Evolutionary conservation across 192 early-diverging fungal genomes (phyloP).

Genomic region (Geranomyces variabilis): DNA sequence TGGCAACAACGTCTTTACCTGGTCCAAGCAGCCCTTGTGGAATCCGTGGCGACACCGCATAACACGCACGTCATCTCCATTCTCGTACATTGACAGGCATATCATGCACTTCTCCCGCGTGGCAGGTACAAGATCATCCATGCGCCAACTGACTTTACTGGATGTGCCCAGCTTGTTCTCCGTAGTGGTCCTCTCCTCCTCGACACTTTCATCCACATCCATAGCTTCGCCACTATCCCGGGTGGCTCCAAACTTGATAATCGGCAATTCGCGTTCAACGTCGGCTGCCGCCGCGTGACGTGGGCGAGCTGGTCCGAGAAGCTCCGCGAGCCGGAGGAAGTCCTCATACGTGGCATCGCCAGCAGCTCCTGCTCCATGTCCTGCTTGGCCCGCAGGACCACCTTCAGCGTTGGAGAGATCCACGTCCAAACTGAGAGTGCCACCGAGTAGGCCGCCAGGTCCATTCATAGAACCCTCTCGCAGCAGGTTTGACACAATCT

Average conservation of each 20-base stretch:
- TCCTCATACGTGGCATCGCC: slow-evolving; percentile 43
- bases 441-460: slow-evolving; percentile 28
- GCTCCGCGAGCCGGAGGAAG: slow-evolving; percentile 46
- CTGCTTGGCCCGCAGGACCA: neutral
- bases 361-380: slow-evolving; percentile 4
- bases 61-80: slow-evolving; percentile 48
- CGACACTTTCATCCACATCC: slow-evolving; percentile 6
- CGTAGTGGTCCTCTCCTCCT: neutral
- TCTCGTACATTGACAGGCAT: slow-evolving; percentile 50
- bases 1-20: slow-evolving; percentile 6
- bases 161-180: neutral
- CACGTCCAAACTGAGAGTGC: slow-evolving; percentile 29
- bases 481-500: slow-evolving; percentile 31
- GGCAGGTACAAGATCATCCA: slow-evolving; percentile 40
- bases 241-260: slow-evolving; percentile 19
- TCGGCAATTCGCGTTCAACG: slow-evolving; percentile 45
- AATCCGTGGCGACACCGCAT: slow-evolving; percentile 53
- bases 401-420: neutral
- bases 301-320: slow-evolving; percentile 51
- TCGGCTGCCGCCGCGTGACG: slow-evolving; percentile 41
- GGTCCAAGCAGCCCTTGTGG: slow-evolving; percentile 53
- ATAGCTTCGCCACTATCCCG: neutral
- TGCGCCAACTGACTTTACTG: neutral
- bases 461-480: slow-evolving; percentile 33
- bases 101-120: slow-evolving; percentile 53